These are phyloP conservation scores for Diaporthe destruens DNA, from an alignment of 2,329 filamentous ascomycete genomes.

Conservation along the genomic window DNA sequence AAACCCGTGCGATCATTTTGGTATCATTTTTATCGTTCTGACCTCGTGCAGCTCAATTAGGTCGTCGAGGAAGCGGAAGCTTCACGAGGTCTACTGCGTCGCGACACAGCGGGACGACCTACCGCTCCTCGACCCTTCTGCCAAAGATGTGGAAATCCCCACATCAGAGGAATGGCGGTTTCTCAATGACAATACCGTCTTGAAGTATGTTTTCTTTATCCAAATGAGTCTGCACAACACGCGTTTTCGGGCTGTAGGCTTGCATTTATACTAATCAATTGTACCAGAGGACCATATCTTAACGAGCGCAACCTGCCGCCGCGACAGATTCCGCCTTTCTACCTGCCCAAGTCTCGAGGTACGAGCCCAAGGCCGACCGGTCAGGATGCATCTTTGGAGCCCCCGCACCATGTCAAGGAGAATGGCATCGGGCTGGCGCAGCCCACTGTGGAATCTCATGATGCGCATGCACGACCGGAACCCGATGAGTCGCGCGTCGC, in stretches of 20 bases:
- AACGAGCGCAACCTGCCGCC: constrained; percentile 42
- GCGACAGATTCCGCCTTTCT: constrained; percentile 42
- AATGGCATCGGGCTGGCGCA: constrained; percentile 1
- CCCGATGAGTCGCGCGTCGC: constrained; percentile 25
- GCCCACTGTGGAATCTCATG: constrained; percentile 7
- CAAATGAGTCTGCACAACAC: constrained; percentile 42
- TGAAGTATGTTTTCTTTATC: constrained; percentile 64
- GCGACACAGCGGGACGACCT: constrained; percentile 76
- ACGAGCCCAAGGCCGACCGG: neutral
- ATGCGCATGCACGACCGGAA: constrained; percentile 1
- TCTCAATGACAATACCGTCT: constrained; percentile 68
- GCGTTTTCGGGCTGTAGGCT: constrained; percentile 43
- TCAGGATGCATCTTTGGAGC: neutral
- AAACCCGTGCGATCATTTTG: constrained; percentile 62
- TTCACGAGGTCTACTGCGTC: constrained; percentile 86
- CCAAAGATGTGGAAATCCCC: constrained; percentile 67
- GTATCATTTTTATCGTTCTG: constrained; percentile 60
- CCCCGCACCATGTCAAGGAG: constrained; percentile 14
- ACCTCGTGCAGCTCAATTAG: constrained; percentile 73
- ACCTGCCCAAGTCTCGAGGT: constrained; percentile 20
- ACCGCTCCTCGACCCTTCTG: constrained; percentile 69
- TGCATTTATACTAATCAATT: constrained; percentile 44
- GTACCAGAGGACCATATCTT: constrained; percentile 40
- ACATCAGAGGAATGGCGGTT: constrained; percentile 67
- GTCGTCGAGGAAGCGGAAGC: constrained; percentile 89